Conservation (phyloP, 2,329 filamentous ascomycete species). For the Cladosporium sp. region DNA sequence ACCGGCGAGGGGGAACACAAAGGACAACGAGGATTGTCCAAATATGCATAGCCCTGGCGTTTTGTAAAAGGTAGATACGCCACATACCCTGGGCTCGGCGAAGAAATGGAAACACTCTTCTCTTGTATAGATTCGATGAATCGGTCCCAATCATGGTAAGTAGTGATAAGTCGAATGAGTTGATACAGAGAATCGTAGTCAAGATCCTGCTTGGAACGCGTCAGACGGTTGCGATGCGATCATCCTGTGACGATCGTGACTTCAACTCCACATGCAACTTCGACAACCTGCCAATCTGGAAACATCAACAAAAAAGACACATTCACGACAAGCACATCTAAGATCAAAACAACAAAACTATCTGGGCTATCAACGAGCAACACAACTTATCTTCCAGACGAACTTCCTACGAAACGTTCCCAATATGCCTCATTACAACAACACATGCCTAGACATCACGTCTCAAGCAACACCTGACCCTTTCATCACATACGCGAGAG, state of each 20-base stretch:
- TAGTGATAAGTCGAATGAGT: no score
- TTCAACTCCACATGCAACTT: background rate
- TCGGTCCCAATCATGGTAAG: background rate
- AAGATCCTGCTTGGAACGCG: background rate
- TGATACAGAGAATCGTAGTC: no score
- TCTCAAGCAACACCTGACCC: conserved; percentile 47
- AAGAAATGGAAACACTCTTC: conserved; percentile 19
- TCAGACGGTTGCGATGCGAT: background rate
- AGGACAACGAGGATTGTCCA: conserved; percentile 9
- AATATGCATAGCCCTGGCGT: conserved; percentile 20
- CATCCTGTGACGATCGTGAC: conserved; percentile 3
- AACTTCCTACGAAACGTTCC: background rate
- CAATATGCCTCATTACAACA: conserved; percentile 30
- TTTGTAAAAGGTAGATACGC: conserved; percentile 17
- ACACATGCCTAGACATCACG: conserved; percentile 47
- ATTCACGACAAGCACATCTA: background rate
- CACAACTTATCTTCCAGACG: background rate
- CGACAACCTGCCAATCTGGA: background rate
- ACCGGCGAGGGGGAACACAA: background rate
- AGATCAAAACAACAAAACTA: background rate
- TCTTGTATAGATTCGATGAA: background rate
- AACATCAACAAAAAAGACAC: background rate
- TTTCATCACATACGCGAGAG: conserved; percentile 46
- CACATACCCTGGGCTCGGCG: conserved; percentile 17
- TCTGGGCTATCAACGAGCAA: background rate